A percentile compares a stretch with the other conserved stretches of the same genome.
Conservation (phyloP, 345 rosid species). For the Eucalyptus urophylla region DNA sequence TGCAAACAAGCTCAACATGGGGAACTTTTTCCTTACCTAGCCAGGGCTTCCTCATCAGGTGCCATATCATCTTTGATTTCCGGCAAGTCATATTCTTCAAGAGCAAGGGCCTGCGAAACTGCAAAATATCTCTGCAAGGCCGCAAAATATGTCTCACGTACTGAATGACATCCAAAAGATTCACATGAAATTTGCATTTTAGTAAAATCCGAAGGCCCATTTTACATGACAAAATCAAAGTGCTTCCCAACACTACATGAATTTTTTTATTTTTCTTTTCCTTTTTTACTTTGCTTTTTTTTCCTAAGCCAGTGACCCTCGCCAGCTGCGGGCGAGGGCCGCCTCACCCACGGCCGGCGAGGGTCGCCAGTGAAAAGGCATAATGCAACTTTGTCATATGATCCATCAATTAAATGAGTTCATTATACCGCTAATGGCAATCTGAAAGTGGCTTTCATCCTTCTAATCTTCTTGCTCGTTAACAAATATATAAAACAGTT, state of each 20-base stretch:
- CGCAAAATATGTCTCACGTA: conserved; percentile 10
- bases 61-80: conserved; percentile 65
- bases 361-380: conserved; percentile 32
- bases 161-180: background rate
- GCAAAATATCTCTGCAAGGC: conserved; percentile 91
- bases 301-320: too few relatives aligned
- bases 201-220: background rate
- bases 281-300: too few relatives aligned
- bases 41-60: conserved; percentile 85
- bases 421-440: conserved; percentile 53
- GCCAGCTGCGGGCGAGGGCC: too few relatives aligned
- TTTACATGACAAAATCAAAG: background rate
- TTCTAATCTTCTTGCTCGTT: conserved; percentile 32
- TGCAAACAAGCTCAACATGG: background rate
- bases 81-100: conserved; percentile 70
- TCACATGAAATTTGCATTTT: background rate
- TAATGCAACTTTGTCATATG: conserved; percentile 74
- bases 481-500: background rate
- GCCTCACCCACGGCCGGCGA: accelerated
- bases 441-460: conserved; percentile 61
- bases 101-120: conserved; percentile 71
- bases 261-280: too few relatives aligned
- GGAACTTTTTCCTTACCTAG: conserved; percentile 26
- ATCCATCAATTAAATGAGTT: conserved; percentile 68
- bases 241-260: background rate